Conservation (phyloP, 179 eudicot species). For the Actinidia polygama region DNA sequence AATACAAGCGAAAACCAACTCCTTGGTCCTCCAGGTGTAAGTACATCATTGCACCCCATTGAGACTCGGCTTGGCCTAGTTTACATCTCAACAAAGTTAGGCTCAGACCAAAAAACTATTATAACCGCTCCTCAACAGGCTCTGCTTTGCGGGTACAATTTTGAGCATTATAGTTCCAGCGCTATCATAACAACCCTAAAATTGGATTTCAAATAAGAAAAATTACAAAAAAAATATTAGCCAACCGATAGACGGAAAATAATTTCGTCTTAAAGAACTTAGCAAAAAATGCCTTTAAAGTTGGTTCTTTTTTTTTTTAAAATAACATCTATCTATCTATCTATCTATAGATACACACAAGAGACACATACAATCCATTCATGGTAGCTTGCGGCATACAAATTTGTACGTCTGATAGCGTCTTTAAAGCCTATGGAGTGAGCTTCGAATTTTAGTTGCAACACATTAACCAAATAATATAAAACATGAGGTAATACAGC, state of each 20-base stretch:
- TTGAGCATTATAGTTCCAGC: background rate
- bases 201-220: background rate
- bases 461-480: background rate
- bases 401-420: background rate
- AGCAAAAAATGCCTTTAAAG: background rate
- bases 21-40: too few species aligned
- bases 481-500: background rate
- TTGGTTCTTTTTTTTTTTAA: background rate
- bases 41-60: background rate
- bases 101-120: background rate
- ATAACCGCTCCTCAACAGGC: conserved; percentile 2
- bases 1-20: too few species aligned
- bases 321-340: too few species aligned
- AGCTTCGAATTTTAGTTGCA: background rate
- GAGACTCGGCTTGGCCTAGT: background rate
- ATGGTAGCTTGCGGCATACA: background rate
- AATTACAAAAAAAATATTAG: background rate
- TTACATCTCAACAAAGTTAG: background rate
- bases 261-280: background rate
- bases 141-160: background rate
- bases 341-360: too few species aligned
- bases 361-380: background rate
- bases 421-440: too few species aligned
- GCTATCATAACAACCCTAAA: background rate
- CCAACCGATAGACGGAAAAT: background rate